Evolutionary conservation across 768 basidiomycete genomes (phyloP).

Genomic region (Tubosaeta sp.): DNA sequence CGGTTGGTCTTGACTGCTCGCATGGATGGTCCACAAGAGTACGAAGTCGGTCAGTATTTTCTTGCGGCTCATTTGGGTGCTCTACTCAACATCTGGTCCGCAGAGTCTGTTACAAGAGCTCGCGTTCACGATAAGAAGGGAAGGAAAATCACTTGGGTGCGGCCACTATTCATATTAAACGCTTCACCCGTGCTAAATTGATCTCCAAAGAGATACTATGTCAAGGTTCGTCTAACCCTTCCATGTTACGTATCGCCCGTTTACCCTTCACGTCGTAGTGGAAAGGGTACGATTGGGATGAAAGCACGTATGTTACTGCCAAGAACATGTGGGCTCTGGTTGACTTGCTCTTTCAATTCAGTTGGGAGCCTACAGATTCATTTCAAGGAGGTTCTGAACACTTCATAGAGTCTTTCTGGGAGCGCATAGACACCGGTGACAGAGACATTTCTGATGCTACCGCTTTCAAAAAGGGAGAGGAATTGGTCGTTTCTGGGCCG

Average conservation of each 20-base stretch:
- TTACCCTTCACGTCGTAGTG: slow-evolving; percentile 38
- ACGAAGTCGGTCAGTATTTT: slow-evolving; percentile 59
- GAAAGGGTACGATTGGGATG: slow-evolving; percentile 53
- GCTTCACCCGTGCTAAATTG: slow-evolving; percentile 10
- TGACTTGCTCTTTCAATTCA: slow-evolving; percentile 23
- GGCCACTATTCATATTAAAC: slow-evolving; percentile 3
- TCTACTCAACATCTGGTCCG: background rate
- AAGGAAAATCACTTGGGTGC: slow-evolving; percentile 50
- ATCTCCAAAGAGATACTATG: slow-evolving; percentile 47
- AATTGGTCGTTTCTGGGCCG: slow-evolving; percentile 52
- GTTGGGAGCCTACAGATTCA: slow-evolving; percentile 66
- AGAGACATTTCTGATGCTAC: slow-evolving; percentile 48
- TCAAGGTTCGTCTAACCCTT: slow-evolving; percentile 43
- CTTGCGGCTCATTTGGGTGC: background rate
- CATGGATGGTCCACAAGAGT: slow-evolving; percentile 45
- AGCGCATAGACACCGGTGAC: slow-evolving; percentile 27
- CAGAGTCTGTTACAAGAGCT: slow-evolving; percentile 54
- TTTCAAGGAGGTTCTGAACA: slow-evolving; percentile 55
- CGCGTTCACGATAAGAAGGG: slow-evolving; percentile 44
- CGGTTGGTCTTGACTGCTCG: slow-evolving; percentile 14
- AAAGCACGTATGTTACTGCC: slow-evolving; percentile 50
- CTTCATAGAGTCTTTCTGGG: slow-evolving; percentile 40
- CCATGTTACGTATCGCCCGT: background rate
- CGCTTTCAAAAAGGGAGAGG: slow-evolving; percentile 52
- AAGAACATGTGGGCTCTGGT: background rate